Base-by-base conservation (phyloP, 169 alveolate genomes). In the Plasmodium cynomolgi region DNA sequence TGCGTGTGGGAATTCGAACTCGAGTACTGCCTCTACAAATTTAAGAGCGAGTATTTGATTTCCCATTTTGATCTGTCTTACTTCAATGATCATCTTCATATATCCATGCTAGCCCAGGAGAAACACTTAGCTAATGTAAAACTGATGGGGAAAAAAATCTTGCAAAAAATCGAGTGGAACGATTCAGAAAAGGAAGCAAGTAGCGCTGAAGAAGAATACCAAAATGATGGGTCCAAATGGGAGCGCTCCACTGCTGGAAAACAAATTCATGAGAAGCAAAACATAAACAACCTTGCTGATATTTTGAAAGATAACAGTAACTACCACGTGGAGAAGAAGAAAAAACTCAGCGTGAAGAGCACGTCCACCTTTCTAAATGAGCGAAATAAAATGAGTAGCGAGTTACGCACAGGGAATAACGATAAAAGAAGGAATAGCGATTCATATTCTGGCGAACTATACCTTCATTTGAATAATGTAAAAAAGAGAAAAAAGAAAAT, bases 1-100 rank as follows among this genome's bases (percentile, higher is more conserved):
- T 91, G 92, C 39, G 77, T 91, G 37, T 91, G 95, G 95, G 95
- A 91, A 50, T 91, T 91, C 77, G 95, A 82, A 50, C 62, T 82
- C 7, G 95, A 91, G 13, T 74, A 82, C 20, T 91, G 95, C 74
- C 37, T 91, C 82, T 91, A 91, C 77, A 91, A 91, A 91, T 82
- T 91, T 82, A 91, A 82, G 77, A 91, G 92, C 56, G 86, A 91
- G 4, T 82, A 82, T 72, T 9, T 83, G 26, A 81, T 91, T 71
- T 91, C 95, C 37, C 84, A 91, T 50, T 91, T 91, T 82, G 95
- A 91, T 31, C 31, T 91, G 3, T 91, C 84, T 9, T 82, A 72
- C 58, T 82, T 71, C 58, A 41, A 91, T 71, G 77, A 82, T 44
- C 17, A 91, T 37, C 83, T 91, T 9, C 86, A 81, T 82, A 73